Base-by-base conservation (phyloP, 2,329 filamentous ascomycete species). In the Cladosporium sp. region DNA sequence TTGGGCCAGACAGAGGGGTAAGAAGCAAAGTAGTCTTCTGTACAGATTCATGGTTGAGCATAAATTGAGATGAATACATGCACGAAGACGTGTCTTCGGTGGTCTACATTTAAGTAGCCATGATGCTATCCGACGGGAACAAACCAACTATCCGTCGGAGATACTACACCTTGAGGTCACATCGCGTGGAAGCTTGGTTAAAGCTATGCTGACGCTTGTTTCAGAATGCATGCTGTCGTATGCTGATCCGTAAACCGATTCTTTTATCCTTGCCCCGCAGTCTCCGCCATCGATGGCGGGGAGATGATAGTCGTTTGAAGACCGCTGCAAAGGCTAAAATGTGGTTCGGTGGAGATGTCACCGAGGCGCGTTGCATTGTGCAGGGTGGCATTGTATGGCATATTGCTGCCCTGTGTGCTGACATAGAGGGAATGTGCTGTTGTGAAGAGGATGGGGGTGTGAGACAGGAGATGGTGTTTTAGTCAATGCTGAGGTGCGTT, bases 1-100 rank as follows among this genome's bases (percentile, higher is more conserved):
- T 68, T 74, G 72, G 11, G 62, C 69, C 26, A 71, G 10, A 34
- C 51, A 55, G 26, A 57, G 11, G 11, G 44, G 44, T 21, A 62
- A 4, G 28, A 62, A 21, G 12, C 47, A 21, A 15, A 62, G 24
- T 21, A 62, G 59, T 18, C 15, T 1, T 36, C 28, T 38, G 44
- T 18, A 26, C 30, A 38, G 15, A 30, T 34, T 34, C 59, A 62
- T 62, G 11, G 7, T 51, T 6, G 18, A 24, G n/a, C n/a, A 47
- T 3, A 21, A 21, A 21, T 1, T 8, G 18, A 26, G 2, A 49
- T 21, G 38, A 14, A 1, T 4, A 3, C 11, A 6, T 10, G 2
- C 4, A 28, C 15, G 41, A 58, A 58, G 28, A 5, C 5, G 7
- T 18, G 49, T 30, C 49, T n/a, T 28, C 41, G 41, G 14, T 30